Evolutionary conservation across 2,329 filamentous ascomycete genomes (phyloP).

Genomic region (Cordyceps cicadae): DNA sequence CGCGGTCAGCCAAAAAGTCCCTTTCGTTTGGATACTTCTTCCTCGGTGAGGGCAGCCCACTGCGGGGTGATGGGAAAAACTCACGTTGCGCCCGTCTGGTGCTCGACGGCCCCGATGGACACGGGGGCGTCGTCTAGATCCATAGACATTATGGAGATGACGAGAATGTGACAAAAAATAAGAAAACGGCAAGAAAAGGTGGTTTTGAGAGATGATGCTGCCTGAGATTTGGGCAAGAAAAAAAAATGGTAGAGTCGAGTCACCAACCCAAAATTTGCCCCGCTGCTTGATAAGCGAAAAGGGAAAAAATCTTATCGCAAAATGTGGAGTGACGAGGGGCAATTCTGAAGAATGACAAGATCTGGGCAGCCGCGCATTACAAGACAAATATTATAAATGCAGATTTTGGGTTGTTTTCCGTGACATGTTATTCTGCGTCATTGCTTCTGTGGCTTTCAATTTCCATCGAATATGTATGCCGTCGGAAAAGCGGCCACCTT

Average conservation of each 20-base stretch:
- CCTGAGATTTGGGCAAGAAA: background rate
- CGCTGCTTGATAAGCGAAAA: constrained; percentile 30
- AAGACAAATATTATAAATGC: background rate
- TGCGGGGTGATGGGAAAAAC: constrained; percentile 17
- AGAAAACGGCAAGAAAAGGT: background rate
- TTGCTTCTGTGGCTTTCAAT: too few relatives aligned
- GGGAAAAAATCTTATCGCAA: constrained; percentile 21
- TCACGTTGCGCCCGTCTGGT: constrained; percentile 33
- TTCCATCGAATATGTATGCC: too few relatives aligned
- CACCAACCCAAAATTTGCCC: constrained; percentile 23
- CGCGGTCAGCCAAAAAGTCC: background rate
- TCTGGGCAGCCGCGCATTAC: background rate
- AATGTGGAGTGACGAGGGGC: constrained; percentile 8
- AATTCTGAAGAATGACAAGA: background rate
- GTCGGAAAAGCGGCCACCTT: background rate
- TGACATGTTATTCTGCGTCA: background rate
- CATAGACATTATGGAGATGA: constrained; percentile 29
- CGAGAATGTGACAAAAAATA: constrained; percentile 10
- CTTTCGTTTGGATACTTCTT: background rate
- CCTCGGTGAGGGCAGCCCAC: background rate
- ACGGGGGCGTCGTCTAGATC: constrained; percentile 36
- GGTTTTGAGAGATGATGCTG: background rate
- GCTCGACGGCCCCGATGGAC: constrained; percentile 26
- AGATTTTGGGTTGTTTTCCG: background rate
- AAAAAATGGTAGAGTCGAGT: constrained; percentile 13